A percentile compares a stretch with the other conserved stretches of the same genome.
Conservation (phyloP, 2,329 filamentous ascomycete species). For the Falciphora oryzae region DNA sequence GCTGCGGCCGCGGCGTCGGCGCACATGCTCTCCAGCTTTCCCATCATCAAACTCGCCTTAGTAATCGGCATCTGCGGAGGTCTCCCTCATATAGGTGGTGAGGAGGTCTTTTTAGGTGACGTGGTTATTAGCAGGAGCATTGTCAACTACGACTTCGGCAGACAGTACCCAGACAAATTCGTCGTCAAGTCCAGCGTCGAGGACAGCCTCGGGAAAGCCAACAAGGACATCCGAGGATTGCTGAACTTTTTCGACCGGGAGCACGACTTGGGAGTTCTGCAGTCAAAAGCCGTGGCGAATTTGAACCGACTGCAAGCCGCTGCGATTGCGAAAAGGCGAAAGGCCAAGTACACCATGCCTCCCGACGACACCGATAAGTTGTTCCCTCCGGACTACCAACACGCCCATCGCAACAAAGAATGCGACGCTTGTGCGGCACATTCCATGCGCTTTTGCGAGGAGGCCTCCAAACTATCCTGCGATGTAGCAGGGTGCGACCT, state of each 20-base stretch:
- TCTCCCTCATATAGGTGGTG: neutral
- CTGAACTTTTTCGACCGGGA: neutral
- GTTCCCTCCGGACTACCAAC: neutral
- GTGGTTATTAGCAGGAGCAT: slow-evolving; percentile 26
- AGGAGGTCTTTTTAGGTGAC: slow-evolving; percentile 26
- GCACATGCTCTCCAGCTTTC: too few species aligned
- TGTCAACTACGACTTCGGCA: slow-evolving; percentile 25
- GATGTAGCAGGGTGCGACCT: too few species aligned
- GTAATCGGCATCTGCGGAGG: slow-evolving; percentile 19
- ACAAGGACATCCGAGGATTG: too few species aligned
- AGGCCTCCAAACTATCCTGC: too few species aligned
- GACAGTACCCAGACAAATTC: slow-evolving; percentile 20
- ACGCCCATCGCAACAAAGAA: neutral
- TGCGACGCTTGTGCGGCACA: neutral
- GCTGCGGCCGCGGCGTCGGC: too few species aligned
- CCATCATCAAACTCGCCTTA: slow-evolving; percentile 11
- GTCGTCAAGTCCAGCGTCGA: slow-evolving; percentile 19
- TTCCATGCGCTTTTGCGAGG: too few species aligned
- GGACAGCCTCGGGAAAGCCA: neutral
- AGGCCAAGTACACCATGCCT: neutral
- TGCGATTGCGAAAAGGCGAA: neutral
- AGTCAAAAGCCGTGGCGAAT: neutral
- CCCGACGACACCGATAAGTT: neutral
- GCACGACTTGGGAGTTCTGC: neutral
- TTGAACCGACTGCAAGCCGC: neutral